Conservation (phyloP, 2,329 filamentous ascomycete genomes). For the Emergomyces pasteurianus region DNA sequence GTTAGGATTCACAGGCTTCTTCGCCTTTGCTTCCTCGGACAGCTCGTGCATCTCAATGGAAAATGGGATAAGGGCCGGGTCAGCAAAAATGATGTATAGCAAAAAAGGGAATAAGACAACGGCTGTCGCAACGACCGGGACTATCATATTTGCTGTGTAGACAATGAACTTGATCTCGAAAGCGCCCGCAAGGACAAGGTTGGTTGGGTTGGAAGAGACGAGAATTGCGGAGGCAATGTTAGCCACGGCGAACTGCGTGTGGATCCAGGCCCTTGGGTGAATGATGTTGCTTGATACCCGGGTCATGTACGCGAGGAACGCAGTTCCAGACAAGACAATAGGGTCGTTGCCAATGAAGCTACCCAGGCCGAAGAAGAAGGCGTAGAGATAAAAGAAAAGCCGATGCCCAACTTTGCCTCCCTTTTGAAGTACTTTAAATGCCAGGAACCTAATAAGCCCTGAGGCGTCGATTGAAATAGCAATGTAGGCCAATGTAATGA, state of each 20-base stretch:
- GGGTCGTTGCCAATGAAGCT: conserved; percentile 64
- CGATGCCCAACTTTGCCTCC: conserved; percentile 55
- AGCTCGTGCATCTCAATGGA: conserved; percentile 59
- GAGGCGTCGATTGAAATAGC: conserved; percentile 68
- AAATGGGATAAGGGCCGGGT: conserved; percentile 51
- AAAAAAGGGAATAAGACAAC: conserved; percentile 58
- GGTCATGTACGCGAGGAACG: conserved; percentile 67
- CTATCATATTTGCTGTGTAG: conserved; percentile 68
- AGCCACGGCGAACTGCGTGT: conserved; percentile 58
- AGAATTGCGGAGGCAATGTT: conserved; percentile 65
- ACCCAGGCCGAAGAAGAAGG: conserved; percentile 57
- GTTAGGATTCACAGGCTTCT: conserved; percentile 57
- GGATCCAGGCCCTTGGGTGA: conserved; percentile 61
- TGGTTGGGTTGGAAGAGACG: conserved; percentile 68
- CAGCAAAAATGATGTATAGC: conserved; percentile 55
- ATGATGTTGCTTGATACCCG: conserved; percentile 60
- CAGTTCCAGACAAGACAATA: conserved; percentile 61
- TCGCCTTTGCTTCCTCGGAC: conserved; percentile 42
- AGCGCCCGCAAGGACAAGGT: conserved; percentile 60
- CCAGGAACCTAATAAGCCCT: conserved; percentile 57
- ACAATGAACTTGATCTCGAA: conserved; percentile 60
- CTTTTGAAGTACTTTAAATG: conserved; percentile 57
- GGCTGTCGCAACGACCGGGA: conserved; percentile 56
- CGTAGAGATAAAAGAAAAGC: conserved; percentile 61
- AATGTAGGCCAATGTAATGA: conserved; percentile 62